These are phyloP conservation scores for Emericellopsis cladophorae DNA, from an alignment of 2,329 filamentous ascomycete species.

Conservation along the genomic window DNA sequence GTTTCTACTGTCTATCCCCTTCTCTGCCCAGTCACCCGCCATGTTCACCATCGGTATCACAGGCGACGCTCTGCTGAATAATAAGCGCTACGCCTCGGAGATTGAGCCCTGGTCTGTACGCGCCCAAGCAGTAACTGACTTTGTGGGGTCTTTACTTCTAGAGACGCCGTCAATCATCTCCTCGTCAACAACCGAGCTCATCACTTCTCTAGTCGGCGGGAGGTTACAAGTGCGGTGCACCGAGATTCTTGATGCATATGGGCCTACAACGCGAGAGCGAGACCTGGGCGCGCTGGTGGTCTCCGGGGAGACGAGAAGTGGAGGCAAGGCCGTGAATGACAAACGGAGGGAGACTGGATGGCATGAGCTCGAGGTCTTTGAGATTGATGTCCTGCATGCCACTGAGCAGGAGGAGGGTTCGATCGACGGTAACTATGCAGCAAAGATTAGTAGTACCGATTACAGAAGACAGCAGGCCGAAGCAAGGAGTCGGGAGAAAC, in stretches of 20 bases:
- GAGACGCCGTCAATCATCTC: conserved; percentile 30
- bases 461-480: conserved; percentile 46
- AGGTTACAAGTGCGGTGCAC: conserved; percentile 62
- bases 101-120: conserved; percentile 72
- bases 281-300: conserved; percentile 71
- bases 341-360: conserved; percentile 66
- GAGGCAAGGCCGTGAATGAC: conserved; percentile 78
- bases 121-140: conserved; percentile 55
- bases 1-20: conserved; percentile 49
- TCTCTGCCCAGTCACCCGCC: neutral
- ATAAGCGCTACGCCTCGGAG: conserved; percentile 76
- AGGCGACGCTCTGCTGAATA: conserved; percentile 70
- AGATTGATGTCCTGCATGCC: conserved; percentile 63
- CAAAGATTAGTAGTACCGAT: conserved; percentile 85
- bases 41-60: conserved; percentile 77
- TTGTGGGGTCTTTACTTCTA: conserved; percentile 32
- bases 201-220: conserved; percentile 44
- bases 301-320: conserved; percentile 75
- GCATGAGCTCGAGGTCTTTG: conserved; percentile 65
- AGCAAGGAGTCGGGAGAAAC: conserved; percentile 4
- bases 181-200: conserved; percentile 10
- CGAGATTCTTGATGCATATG: conserved; percentile 77
- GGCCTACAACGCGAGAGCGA: conserved; percentile 77
- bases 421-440: conserved; percentile 47
- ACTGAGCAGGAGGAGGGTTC: conserved; percentile 28